Evolutionary conservation across 1,284 basidiomycete species (phyloP), one percentile per base, ranked within the genome.

Genomic region (Cutaneotrichosporon sp.): DNA sequence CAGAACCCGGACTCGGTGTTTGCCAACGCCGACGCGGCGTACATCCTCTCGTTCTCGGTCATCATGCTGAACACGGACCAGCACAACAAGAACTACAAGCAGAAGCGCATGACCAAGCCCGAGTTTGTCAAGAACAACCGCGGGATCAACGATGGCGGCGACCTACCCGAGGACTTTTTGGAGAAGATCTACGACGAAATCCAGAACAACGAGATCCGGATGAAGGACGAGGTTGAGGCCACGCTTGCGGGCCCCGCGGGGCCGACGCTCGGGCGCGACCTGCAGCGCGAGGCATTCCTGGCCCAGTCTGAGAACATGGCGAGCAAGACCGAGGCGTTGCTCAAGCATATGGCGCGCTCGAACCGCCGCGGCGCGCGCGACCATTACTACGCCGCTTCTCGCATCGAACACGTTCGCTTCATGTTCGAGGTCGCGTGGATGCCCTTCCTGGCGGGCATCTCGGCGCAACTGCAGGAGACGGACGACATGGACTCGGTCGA

Each of bases 341-440:
- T 97, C 83, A 88, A 86, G 73, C 92, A 91, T 1, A 86, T 97
- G 84, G 90, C 93, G 83, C 88, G 90, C 36, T 86, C 91, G 22
- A 92, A 96, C 21, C 90, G 90, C 72, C 68, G 72, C 5, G 68
- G 73, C 30, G 88, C 86, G 83, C 10, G 86, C 83, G 91, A 95
- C 69, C 90, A 94, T 68, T 98, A 92, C 82, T 96, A 94, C 82
- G 91, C 90, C 70, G 95, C 95, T 0, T 96, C 92, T 0, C 91
- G 97, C 73, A 91, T 93, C 69, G 87, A 97, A 67, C 95, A 98
- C 76, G 94, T 97, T 64, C 86, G 88, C 38, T 94, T 94, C 47
- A 98, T 98, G 95, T 97, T 98, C 73, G 94, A 97, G 80, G 92
- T 97, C 21, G 93, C 92, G 14, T 98, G 95, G 95, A 97, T 97